Evolutionary conservation across 1,284 basidiomycete genomes (phyloP), one percentile per base, ranked within the genome.

Genomic region (Boletellus deceptivus): DNA sequence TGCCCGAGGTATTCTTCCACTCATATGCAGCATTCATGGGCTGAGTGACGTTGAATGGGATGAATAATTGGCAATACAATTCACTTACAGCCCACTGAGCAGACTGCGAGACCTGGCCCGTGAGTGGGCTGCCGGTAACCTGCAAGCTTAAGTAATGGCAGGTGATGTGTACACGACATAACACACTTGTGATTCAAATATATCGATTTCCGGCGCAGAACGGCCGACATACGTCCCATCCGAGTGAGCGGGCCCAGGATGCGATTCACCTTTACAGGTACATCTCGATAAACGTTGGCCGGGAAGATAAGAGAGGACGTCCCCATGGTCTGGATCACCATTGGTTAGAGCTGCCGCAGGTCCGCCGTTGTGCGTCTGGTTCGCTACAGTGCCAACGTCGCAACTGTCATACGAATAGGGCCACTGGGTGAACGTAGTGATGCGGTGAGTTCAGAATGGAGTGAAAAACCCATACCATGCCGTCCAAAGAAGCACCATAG

Each of bases 181-280:
- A 53, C 59, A 48, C 24, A 71, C 70, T 45, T 71, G 70, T 9
- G 82, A 78, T 62, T 87, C 85, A 57, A 87, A 76, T n/a, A 86
- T 73, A 71, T 86, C 83, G 49, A 88, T 85, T 61, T 88, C 85
- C 0, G 86, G 85, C 1, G 85, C 82, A 2, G 78, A 68, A 50
- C 86, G 76, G 20, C 86, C 87, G 6, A 81, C 77, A 55, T 77
- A 86, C 2, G 76, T 75, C 29, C 84, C 70, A 17, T 68, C 70
- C 16, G 57, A 52, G 46, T 68, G 60, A 33, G 75, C 69, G 14
- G 86, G 87, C 3, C 86, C 86, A 0, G 86, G 86, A 55, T 89
- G 86, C 2, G 74, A 66, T 57, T 84, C 75, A 24, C 75, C 75
- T 11, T 72, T 64, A 60, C 86, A 89, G 0, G 86, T 87, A 68